phyloP scores from a whole-genome alignment of 495 filamentous ascomycete genomes.

The Penicillium lagena region DNA sequence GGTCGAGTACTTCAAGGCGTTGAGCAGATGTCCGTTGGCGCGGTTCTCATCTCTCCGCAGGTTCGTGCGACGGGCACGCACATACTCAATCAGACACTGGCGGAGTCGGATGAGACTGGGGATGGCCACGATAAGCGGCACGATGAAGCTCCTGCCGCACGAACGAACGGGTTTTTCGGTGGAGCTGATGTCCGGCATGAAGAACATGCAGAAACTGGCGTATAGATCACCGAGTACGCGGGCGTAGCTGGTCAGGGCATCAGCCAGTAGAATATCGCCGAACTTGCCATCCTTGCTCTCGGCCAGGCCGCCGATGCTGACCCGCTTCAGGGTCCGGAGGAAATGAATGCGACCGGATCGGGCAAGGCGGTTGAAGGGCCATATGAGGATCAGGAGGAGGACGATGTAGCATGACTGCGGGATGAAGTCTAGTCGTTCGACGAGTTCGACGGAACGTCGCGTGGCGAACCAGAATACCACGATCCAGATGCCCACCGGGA shows the following conservation, averaged over 20 bases:
- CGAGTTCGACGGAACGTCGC: constrained; percentile 55
- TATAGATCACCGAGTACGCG: constrained; percentile 88
- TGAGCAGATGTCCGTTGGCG: constrained; percentile 82
- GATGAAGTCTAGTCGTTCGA: constrained; percentile 70
- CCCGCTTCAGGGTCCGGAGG: constrained; percentile 61
- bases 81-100: constrained; percentile 86
- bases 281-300: constrained; percentile 80
- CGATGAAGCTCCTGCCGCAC: constrained; percentile 68
- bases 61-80: constrained; percentile 55
- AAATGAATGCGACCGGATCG: constrained; percentile 69
- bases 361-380: constrained; percentile 66
- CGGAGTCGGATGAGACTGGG: constrained; percentile 82
- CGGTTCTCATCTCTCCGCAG: constrained; percentile 44
- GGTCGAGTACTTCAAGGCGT: constrained; percentile 85
- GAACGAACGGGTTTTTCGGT: constrained; percentile 74
- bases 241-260: constrained; percentile 90
- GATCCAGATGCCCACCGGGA: constrained; percentile 62
- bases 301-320: constrained; percentile 74
- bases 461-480: constrained; percentile 78
- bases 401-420: constrained; percentile 73
- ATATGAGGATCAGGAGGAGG: constrained; percentile 60
- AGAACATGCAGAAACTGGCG: constrained; percentile 84
- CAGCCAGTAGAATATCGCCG: constrained; percentile 88
- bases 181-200: constrained; percentile 57
- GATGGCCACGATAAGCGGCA: constrained; percentile 73